phyloP scores from a whole-genome alignment of 1,284 basidiomycete species.

The Chondrostereum purpureum region DNA sequence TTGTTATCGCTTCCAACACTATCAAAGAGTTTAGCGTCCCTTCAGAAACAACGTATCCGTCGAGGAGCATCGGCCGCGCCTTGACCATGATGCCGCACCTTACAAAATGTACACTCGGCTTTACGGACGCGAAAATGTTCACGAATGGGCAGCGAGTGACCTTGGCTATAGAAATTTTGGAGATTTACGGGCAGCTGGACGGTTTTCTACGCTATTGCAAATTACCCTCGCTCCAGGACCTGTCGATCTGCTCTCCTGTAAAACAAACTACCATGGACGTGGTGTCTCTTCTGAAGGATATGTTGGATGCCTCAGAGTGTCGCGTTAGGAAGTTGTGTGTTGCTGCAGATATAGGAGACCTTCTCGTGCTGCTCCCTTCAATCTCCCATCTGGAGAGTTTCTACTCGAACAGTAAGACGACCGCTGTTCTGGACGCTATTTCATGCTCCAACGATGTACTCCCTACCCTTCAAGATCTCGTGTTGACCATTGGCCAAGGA shows the following conservation, averaged over 20 bases:
- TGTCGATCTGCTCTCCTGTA: background rate
- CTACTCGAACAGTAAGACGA: no score
- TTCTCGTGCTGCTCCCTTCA: no score
- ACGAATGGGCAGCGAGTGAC: background rate
- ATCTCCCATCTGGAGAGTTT: no score
- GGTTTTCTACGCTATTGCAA: background rate
- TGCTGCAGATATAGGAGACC: no score
- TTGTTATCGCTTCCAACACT: background rate
- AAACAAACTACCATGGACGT: background rate
- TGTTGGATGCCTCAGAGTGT: background rate
- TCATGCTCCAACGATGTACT: no score
- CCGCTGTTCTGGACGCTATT: no score
- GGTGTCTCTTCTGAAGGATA: background rate
- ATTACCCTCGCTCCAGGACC: background rate
- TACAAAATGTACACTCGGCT: background rate
- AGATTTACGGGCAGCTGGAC: background rate
- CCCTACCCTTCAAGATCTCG: no score
- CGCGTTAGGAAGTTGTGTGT: background rate
- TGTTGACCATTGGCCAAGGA: no score
- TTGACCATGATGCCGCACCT: background rate
- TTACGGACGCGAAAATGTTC: background rate
- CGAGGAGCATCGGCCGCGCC: background rate
- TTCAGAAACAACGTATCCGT: background rate
- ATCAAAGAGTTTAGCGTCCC: background rate
- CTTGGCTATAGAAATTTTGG: background rate